phyloP scores from a whole-genome alignment of 1,284 basidiomycete genomes.

The Bjerkandera adusta region DNA sequence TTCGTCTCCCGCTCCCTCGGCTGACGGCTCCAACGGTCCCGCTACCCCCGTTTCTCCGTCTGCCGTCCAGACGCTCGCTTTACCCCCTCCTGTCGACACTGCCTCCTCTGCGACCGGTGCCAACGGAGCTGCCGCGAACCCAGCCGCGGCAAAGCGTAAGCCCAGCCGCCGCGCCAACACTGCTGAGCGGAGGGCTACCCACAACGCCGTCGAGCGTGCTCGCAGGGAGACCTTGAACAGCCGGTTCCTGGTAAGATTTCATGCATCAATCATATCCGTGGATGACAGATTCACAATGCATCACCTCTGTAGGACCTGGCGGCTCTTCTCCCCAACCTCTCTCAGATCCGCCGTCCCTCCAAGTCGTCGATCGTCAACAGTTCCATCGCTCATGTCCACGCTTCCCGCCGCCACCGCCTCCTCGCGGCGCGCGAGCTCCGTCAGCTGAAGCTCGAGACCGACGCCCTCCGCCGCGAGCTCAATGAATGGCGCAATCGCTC shows the following conservation, averaged over 20 bases:
- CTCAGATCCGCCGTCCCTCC: slow-evolving; percentile 86
- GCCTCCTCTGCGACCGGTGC: slow-evolving; percentile 27
- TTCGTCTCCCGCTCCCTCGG: slow-evolving; percentile 37
- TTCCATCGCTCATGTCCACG: slow-evolving; percentile 81
- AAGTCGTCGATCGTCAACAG: slow-evolving; percentile 96
- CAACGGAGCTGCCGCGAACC: slow-evolving; percentile 12
- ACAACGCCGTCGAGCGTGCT: slow-evolving; percentile 93
- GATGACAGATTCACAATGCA: slow-evolving; percentile 3
- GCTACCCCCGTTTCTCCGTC: slow-evolving; percentile 49
- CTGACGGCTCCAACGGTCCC: slow-evolving; percentile 46
- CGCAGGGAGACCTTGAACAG: slow-evolving; percentile 89
- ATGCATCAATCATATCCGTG: background rate
- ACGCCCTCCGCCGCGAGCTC: slow-evolving; percentile 79
- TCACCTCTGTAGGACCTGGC: slow-evolving; percentile 71
- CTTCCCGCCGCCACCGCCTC: slow-evolving; percentile 76
- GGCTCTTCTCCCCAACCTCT: slow-evolving; percentile 84
- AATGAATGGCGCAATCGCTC: slow-evolving; percentile 86
- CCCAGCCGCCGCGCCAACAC: slow-evolving; percentile 85
- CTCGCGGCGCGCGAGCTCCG: slow-evolving; percentile 78
- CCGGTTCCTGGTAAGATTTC: slow-evolving; percentile 68
- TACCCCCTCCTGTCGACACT: slow-evolving; percentile 31
- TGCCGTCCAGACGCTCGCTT: slow-evolving; percentile 35
- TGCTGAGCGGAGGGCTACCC: slow-evolving; percentile 89
- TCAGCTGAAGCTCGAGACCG: slow-evolving; percentile 70
- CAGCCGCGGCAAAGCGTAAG: slow-evolving; percentile 59